These are phyloP conservation scores for Jaenimonas drosophilae DNA, from an alignment of 208 protist genomes.

Conservation along the genomic window DNA sequence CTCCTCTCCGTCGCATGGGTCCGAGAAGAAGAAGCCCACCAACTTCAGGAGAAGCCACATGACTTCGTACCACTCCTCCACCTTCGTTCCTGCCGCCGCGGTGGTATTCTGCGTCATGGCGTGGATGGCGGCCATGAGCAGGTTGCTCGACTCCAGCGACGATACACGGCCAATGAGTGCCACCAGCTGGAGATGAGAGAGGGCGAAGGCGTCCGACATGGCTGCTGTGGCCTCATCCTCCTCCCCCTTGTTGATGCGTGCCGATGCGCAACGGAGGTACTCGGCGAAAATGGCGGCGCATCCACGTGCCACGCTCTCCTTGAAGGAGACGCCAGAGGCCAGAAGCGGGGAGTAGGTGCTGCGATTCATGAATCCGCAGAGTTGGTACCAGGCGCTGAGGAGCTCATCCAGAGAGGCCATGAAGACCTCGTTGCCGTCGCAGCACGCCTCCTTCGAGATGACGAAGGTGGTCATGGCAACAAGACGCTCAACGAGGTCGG, in stretches of 20 bases:
- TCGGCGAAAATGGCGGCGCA: conserved; percentile 18
- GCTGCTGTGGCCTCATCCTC: conserved; percentile 39
- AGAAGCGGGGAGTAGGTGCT: conserved; percentile 15
- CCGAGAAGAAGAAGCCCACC: conserved; percentile 44
- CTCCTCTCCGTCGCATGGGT: conserved; percentile 56
- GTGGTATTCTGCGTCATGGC: too few species aligned
- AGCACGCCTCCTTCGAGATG: conserved; percentile 18
- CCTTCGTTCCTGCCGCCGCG: too few species aligned
- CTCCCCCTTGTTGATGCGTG: conserved; percentile 15
- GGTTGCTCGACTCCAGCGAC: conserved; percentile 9
- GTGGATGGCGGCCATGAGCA: conserved; percentile 6
- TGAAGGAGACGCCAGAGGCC: too few species aligned
- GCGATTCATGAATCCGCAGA: too few species aligned
- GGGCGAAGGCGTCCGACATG: conserved; percentile 48
- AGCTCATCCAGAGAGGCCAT: conserved; percentile 63
- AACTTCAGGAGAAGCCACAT: conserved; percentile 49
- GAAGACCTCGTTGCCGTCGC: conserved; percentile 41
- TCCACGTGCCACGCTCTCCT: too few species aligned
- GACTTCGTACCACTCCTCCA: conserved; percentile 4
- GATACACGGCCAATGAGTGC: conserved; percentile 50
- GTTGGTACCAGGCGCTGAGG: conserved; percentile 40
- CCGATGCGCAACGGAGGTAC: conserved; percentile 15
- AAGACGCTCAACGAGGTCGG: conserved; percentile 12
- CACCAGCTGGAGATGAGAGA: conserved; percentile 56
- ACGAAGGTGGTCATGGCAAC: conserved; percentile 15